These are phyloP conservation scores for Curvularia verruculosa DNA, from an alignment of 2,329 filamentous ascomycete species.

Conservation along the genomic window DNA sequence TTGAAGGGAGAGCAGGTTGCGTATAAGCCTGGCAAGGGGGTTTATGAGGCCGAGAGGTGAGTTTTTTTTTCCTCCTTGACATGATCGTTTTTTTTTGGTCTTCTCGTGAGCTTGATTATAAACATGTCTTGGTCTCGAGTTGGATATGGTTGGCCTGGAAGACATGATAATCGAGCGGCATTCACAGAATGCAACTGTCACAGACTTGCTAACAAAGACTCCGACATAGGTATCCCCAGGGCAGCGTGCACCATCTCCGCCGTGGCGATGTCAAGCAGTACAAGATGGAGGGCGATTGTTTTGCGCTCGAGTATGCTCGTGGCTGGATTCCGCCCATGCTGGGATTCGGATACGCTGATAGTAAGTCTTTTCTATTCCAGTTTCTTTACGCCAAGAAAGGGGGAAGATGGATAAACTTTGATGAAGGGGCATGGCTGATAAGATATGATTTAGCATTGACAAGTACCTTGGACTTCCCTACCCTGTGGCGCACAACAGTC, in stretches of 20 bases:
- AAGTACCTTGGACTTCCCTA: slow-evolving; percentile 84
- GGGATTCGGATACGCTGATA: slow-evolving; percentile 86
- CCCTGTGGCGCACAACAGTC: slow-evolving; percentile 76
- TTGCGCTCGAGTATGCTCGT: slow-evolving; percentile 81
- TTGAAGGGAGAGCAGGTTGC: slow-evolving; percentile 77
- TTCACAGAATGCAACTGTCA: background rate
- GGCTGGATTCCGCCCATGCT: slow-evolving; percentile 95
- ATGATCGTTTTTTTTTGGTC: background rate
- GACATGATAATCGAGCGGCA: too few relatives aligned
- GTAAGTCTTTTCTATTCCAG: slow-evolving; percentile 27
- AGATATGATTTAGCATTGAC: slow-evolving; percentile 60
- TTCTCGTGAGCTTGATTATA: too few relatives aligned
- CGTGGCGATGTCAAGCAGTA: slow-evolving; percentile 82
- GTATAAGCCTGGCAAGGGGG: slow-evolving; percentile 66
- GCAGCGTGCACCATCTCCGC: slow-evolving; percentile 72
- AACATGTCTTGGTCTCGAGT: background rate
- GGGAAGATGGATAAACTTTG: background rate
- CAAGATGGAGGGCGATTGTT: slow-evolving; percentile 76
- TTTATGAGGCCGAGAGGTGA: slow-evolving; percentile 64
- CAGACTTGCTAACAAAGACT: background rate
- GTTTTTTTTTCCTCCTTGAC: background rate
- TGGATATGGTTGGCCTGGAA: background rate
- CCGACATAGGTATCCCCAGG: slow-evolving; percentile 64
- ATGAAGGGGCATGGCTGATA: background rate
- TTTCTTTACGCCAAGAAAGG: background rate